A percentile compares a stretch with the other conserved stretches of the same genome.
These are phyloP conservation scores for Cercospora zeina DNA, from an alignment of 2,329 filamentous ascomycete genomes.

Conservation along the genomic window DNA sequence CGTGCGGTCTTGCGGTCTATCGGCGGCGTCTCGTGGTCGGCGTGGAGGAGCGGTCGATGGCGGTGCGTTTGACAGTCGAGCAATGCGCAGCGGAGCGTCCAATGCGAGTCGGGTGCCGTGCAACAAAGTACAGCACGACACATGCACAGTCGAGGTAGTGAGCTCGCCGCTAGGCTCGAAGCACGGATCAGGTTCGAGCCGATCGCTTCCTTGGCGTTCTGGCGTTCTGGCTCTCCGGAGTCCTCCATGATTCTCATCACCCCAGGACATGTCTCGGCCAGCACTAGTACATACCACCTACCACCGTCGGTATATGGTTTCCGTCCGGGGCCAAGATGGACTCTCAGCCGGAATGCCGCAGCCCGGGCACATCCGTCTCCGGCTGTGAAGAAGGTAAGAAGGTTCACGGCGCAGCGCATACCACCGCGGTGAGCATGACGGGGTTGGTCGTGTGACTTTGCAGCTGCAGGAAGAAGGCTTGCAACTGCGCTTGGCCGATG, in stretches of 20 bases:
- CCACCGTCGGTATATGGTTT: no score
- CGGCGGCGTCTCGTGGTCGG: not conserved
- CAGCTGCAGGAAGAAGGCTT: constrained; percentile 9
- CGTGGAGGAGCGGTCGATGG: not conserved
- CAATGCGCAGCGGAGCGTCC: not conserved
- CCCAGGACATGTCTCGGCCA: no score
- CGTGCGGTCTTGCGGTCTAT: not conserved
- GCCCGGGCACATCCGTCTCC: not conserved
- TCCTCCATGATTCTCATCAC: no score
- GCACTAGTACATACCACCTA: no score
- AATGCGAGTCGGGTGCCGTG: constrained; percentile 5
- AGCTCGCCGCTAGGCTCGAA: constrained; percentile 8
- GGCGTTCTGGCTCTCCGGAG: no score
- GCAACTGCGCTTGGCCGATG: constrained; percentile 6
- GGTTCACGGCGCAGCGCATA: not conserved
- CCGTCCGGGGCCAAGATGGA: not conserved
- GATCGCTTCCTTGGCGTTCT: not conserved
- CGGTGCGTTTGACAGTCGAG: not conserved
- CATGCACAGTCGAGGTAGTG: constrained; percentile 5
- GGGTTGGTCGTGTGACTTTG: constrained; percentile 12
- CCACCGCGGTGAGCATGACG: constrained; percentile 9
- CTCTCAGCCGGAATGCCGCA: not conserved
- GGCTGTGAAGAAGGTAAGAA: not conserved
- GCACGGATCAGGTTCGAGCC: constrained; percentile 1
- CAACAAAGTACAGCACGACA: constrained; percentile 5